These are phyloP conservation scores for Epichloe uncinata DNA, from an alignment of 2,329 filamentous ascomycete genomes.

Conservation along the genomic window DNA sequence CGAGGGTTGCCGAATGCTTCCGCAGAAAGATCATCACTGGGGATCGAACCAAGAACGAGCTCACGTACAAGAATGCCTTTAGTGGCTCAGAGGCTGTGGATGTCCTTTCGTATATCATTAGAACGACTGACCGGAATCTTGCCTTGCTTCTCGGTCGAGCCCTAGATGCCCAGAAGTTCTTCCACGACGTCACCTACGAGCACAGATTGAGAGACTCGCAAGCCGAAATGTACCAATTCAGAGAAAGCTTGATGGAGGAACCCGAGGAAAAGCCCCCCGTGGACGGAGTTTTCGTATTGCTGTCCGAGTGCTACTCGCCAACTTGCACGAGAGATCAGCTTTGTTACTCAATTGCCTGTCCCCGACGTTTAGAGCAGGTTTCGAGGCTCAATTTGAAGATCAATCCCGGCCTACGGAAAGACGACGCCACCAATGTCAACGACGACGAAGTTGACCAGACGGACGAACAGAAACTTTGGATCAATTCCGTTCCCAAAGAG, in stretches of 20 bases:
- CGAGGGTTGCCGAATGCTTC: conserved; percentile 87
- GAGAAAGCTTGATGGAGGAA: conserved; percentile 80
- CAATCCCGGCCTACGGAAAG: conserved; percentile 68
- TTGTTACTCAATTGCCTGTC: conserved; percentile 97
- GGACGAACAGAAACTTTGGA: conserved; percentile 97
- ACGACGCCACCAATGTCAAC: conserved; percentile 42
- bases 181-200: conserved; percentile 97
- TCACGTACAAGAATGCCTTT: conserved; percentile 95
- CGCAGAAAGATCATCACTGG: conserved; percentile 73
- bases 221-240: conserved; percentile 92
- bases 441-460: conserved; percentile 75
- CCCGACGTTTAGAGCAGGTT: conserved; percentile 84
- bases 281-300: conserved; percentile 89
- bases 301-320: conserved; percentile 96
- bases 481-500: conserved; percentile 94
- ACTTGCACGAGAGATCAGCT: conserved; percentile 91
- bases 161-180: conserved; percentile 95
- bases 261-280: conserved; percentile 58
- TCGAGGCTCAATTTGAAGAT: conserved; percentile 88
- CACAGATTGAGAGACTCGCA: conserved; percentile 89
- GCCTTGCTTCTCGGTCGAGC: conserved; percentile 82
- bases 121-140: conserved; percentile 89
- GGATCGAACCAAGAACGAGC: conserved; percentile 88
- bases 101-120: conserved; percentile 89
- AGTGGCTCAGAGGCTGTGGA: conserved; percentile 93